phyloP scores from a whole-genome alignment of 169 alveolate species.

The Plasmodium berghei region DNA sequence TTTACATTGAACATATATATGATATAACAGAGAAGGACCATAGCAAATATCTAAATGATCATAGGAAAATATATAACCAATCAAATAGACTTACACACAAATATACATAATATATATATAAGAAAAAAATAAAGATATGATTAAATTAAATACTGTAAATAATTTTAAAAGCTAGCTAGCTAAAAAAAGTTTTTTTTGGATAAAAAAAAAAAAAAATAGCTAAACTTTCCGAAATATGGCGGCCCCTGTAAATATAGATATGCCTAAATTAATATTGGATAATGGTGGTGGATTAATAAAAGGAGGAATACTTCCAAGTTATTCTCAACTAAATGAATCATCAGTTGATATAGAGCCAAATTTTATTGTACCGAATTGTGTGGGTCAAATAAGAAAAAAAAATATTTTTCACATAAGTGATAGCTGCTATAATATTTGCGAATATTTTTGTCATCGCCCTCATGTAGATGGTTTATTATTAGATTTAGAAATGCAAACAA shows the following conservation, averaged over 20 bases:
- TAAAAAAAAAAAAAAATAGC: constrained; percentile 4
- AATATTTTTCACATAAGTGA: constrained; percentile 80
- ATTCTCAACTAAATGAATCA: constrained; percentile 34
- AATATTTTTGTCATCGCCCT: constrained; percentile 89
- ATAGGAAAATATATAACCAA: too few species aligned
- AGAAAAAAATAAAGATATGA: too few species aligned
- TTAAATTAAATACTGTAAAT: too few species aligned
- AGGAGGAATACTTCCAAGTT: constrained; percentile 84
- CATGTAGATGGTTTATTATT: constrained; percentile 81
- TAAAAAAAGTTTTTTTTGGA: background rate
- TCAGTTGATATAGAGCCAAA: constrained; percentile 81
- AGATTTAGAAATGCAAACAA: constrained; percentile 88
- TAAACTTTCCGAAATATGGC: constrained; percentile 63
- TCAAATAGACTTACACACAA: too few species aligned
- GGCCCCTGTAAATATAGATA: constrained; percentile 83
- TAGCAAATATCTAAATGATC: too few species aligned
- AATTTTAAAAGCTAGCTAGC: background rate
- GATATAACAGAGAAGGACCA: too few species aligned
- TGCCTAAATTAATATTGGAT: constrained; percentile 88
- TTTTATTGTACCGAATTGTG: constrained; percentile 86
- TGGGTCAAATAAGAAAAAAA: constrained; percentile 87
- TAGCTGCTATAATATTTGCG: constrained; percentile 85
- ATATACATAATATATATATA: too few species aligned
- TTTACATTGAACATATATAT: too few species aligned
- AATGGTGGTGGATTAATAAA: constrained; percentile 90